Evolutionary conservation across 352 stramenopile genomes (phyloP).

Genomic region (Thalassiosira mediterranea): DNA sequence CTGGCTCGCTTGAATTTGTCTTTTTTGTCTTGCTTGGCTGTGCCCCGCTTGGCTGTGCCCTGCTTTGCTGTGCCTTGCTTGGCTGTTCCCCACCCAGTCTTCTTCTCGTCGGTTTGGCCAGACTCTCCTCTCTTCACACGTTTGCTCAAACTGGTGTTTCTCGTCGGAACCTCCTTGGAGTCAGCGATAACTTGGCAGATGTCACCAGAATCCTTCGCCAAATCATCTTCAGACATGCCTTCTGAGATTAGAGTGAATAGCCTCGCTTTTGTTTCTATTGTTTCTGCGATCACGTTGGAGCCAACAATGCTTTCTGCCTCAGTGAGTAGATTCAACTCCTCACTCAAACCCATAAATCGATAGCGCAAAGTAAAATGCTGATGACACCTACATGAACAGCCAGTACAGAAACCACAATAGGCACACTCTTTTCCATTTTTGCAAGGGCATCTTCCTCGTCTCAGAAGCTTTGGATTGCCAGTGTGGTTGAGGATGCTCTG

Average conservation of each 20-base stretch:
- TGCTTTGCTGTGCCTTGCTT: too few species aligned
- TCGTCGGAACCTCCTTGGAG: too few species aligned
- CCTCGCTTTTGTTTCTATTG: conserved; percentile 11
- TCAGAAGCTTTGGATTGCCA: conserved; percentile 40
- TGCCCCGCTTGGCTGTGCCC: neutral
- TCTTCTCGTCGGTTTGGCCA: neutral
- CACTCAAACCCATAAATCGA: conserved; percentile 60
- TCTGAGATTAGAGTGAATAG: conserved; percentile 9
- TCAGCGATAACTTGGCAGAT: neutral
- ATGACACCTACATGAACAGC: conserved; percentile 75
- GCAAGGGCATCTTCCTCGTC: conserved; percentile 52
- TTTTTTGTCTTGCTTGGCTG: neutral
- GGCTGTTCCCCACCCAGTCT: neutral
- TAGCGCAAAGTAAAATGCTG: conserved; percentile 67
- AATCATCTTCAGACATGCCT: neutral
- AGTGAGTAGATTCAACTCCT: conserved; percentile 48
- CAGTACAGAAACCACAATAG: conserved; percentile 58
- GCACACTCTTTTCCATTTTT: conserved; percentile 66
- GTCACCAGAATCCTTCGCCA: neutral
- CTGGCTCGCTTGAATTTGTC: too few species aligned
- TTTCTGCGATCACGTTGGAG: conserved; percentile 2
- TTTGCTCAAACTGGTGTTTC: too few species aligned
- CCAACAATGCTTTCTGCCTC: conserved; percentile 49
- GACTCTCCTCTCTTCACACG: neutral
- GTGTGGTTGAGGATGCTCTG: conserved; percentile 68